These are phyloP conservation scores for Pseudohalonectria lignicola DNA, from an alignment of 2,329 filamentous ascomycete species.

Conservation along the genomic window DNA sequence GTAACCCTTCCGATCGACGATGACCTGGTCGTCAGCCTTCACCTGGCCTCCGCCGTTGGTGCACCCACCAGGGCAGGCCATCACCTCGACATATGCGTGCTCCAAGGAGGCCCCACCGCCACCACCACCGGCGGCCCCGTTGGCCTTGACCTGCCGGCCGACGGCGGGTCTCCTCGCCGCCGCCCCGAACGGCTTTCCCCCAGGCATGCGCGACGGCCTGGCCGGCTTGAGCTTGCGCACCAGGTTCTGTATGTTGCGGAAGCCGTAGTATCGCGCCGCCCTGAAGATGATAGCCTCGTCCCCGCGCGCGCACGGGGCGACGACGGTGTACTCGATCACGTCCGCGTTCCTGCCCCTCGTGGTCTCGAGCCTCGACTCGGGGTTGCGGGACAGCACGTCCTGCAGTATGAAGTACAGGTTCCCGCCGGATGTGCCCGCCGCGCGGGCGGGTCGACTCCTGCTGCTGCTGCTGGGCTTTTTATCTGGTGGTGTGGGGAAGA, in stretches of 20 bases:
- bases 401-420: conserved; percentile 79
- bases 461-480: too few relatives aligned
- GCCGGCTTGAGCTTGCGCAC: conserved; percentile 84
- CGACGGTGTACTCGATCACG: conserved; percentile 73
- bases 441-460: conserved; percentile 31
- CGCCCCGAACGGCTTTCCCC: conserved; percentile 51
- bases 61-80: conserved; percentile 98
- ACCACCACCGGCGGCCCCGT: conserved; percentile 3
- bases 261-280: conserved; percentile 89
- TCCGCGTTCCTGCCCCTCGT: conserved; percentile 79
- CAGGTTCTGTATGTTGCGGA: conserved; percentile 96
- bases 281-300: conserved; percentile 54
- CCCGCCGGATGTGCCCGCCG: conserved; percentile 75
- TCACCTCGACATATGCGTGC: conserved; percentile 93
- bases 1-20: conserved; percentile 36
- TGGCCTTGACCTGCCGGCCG: conserved; percentile 1
- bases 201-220: conserved; percentile 67
- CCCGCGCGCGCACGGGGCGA: conserved; percentile 32
- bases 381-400: conserved; percentile 58
- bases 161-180: conserved; percentile 27
- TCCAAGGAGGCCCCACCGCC: conserved; percentile 44
- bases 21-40: conserved; percentile 69
- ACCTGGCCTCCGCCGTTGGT: conserved; percentile 96
- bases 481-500: conserved; percentile 67
- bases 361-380: conserved; percentile 60